These are phyloP conservation scores for Apiospora saccharicola DNA, from an alignment of 2,329 filamentous ascomycete genomes.

Conservation along the genomic window DNA sequence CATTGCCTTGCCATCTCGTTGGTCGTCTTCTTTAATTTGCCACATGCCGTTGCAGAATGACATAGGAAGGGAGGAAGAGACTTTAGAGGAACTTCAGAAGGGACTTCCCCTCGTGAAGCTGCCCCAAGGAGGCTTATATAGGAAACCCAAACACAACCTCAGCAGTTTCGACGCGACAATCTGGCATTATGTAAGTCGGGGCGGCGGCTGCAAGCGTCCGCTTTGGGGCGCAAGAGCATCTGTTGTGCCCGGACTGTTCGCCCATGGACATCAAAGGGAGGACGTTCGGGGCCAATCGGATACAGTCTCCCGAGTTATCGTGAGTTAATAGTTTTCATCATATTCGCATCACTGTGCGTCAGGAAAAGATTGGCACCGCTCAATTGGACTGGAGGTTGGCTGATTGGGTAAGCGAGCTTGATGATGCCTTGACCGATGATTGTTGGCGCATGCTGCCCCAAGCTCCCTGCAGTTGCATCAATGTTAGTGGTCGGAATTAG, in stretches of 20 bases:
- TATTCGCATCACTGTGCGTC: neutral
- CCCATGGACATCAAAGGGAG: neutral
- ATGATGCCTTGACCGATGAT: neutral
- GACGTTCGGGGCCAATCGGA: neutral
- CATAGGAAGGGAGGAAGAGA: neutral
- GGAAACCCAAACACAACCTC: neutral
- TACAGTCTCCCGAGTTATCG: neutral
- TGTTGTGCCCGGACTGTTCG: neutral
- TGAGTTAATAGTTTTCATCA: neutral
- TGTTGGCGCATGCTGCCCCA: neutral
- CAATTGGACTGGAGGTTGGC: neutral
- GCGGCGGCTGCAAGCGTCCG: neutral
- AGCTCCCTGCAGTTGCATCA: neutral
- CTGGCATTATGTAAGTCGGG: constrained; percentile 10
- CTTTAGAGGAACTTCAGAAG: neutral
- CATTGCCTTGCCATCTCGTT: neutral
- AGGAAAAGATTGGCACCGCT: no score
- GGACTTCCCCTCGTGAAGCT: neutral
- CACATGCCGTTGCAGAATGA: neutral
- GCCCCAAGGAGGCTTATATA: neutral
- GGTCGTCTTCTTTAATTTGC: neutral
- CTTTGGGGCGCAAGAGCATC: neutral
- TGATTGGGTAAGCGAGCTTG: neutral
- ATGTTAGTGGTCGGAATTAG: constrained; percentile 10
- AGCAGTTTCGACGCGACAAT: neutral